Conservation (phyloP, 2,329 filamentous ascomycete genomes). For the Clarireedia hainanense region DNA sequence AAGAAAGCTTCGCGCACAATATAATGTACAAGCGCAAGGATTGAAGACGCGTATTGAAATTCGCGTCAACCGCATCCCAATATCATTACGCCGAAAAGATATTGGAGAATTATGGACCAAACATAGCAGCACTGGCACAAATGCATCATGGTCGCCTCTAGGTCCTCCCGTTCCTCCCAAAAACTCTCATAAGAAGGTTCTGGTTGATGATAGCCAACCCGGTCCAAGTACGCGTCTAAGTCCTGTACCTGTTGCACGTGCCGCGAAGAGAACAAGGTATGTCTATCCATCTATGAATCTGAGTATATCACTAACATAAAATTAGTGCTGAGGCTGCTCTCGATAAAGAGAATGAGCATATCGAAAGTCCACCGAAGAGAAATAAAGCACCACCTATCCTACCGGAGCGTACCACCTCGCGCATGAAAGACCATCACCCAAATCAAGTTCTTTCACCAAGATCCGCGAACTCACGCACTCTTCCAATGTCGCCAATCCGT, state of each 20-base stretch:
- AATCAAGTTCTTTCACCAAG: slow-evolving; percentile 70
- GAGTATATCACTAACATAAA: not conserved
- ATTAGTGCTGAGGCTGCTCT: slow-evolving; percentile 52
- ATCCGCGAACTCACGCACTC: slow-evolving; percentile 64
- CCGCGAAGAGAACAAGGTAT: slow-evolving; percentile 46
- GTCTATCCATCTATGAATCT: slow-evolving; percentile 17
- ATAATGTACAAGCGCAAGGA: slow-evolving; percentile 78
- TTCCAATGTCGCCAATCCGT: slow-evolving; percentile 23
- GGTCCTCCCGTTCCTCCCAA: slow-evolving; percentile 12
- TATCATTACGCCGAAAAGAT: slow-evolving; percentile 65
- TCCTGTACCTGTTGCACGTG: slow-evolving; percentile 24
- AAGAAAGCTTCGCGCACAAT: slow-evolving; percentile 80
- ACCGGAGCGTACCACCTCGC: slow-evolving; percentile 32
- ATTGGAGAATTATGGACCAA: slow-evolving; percentile 64
- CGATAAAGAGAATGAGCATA: slow-evolving; percentile 70
- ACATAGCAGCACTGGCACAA: slow-evolving; percentile 14
- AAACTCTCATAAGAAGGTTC: slow-evolving; percentile 20
- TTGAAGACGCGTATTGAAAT: slow-evolving; percentile 82
- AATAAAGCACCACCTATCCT: slow-evolving; percentile 29
- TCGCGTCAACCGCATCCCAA: slow-evolving; percentile 86
- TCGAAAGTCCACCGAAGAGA: slow-evolving; percentile 64
- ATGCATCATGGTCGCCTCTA: slow-evolving; percentile 5
- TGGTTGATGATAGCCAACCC: slow-evolving; percentile 19
- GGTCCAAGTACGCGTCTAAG: slow-evolving; percentile 16
- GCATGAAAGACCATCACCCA: slow-evolving; percentile 35